Conservation (phyloP, 1,284 basidiomycete genomes). For the Rhodotorula glutinis region DNA sequence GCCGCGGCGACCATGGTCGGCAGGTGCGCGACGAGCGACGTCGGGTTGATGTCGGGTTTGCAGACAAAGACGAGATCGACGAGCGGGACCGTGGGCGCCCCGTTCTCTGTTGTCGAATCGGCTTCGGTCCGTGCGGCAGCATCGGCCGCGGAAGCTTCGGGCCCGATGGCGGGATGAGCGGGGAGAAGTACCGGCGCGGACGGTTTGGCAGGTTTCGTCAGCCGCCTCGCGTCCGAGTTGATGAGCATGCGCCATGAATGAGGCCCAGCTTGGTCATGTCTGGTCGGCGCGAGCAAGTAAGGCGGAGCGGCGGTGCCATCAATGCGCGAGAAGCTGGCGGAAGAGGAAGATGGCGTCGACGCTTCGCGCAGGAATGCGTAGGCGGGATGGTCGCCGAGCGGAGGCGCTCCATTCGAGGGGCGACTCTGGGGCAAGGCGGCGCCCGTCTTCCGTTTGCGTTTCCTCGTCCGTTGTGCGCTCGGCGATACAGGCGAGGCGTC, state of each 20-base stretch:
- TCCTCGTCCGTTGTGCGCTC: not conserved
- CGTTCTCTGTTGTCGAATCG: not conserved
- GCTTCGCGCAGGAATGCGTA: constrained; percentile 11
- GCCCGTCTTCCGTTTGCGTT: not conserved
- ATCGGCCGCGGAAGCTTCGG: not conserved
- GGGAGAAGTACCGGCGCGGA: not conserved
- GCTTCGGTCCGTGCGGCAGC: not conserved
- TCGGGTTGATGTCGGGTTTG: constrained; percentile 42
- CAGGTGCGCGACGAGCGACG: constrained; percentile 41
- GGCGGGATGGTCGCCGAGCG: constrained; percentile 7
- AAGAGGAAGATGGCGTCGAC: not conserved
- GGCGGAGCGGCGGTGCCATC: not conserved
- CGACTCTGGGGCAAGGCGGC: not conserved
- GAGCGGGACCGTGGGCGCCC: constrained; percentile 11
- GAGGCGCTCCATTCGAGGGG: not conserved
- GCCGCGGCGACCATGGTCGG: constrained; percentile 38
- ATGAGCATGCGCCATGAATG: not conserved
- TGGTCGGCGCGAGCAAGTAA: not conserved
- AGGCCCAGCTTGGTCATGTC: not conserved
- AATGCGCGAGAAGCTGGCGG: not conserved
- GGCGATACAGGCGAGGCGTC: not conserved
- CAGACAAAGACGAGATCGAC: constrained; percentile 40
- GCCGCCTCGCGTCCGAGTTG: constrained; percentile 10
- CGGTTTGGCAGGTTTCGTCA: not conserved
- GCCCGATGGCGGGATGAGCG: not conserved